A percentile compares a stretch with the other conserved stretches of the same genome.
Evolutionary conservation across 495 filamentous ascomycete genomes (phyloP).

Genomic region (Aspergillus biplanus): DNA sequence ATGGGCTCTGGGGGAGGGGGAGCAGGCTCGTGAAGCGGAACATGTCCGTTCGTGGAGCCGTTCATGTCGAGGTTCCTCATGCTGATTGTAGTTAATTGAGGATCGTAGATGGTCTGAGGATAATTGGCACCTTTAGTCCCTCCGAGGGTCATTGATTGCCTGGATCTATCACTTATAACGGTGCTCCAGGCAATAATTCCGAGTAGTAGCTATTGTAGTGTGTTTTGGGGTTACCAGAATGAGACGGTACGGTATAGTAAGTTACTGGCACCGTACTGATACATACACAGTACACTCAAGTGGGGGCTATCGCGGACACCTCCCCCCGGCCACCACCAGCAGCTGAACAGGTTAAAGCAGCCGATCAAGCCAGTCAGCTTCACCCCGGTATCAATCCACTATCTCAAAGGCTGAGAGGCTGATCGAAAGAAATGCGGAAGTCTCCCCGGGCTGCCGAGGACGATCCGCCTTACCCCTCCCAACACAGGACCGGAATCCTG

Average conservation of each 20-base stretch:
- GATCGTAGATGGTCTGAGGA: no score
- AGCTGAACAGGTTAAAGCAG: background rate
- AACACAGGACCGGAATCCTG: background rate
- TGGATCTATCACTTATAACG: no score
- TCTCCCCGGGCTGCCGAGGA: background rate
- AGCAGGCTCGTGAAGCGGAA: background rate
- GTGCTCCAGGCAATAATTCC: no score
- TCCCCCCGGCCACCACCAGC: no score
- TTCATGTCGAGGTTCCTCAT: slow-evolving; percentile 7
- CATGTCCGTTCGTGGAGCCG: slow-evolving; percentile 1
- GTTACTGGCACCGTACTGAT: no score
- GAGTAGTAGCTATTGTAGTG: background rate
- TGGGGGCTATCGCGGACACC: no score
- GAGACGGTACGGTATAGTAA: no score
- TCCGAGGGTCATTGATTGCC: no score
- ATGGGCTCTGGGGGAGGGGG: slow-evolving; percentile 34
- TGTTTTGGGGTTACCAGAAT: background rate
- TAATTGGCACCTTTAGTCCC: no score
- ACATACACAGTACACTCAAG: no score
- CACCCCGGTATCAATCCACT: background rate
- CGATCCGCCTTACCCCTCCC: background rate
- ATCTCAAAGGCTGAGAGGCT: background rate
- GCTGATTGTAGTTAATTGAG: background rate
- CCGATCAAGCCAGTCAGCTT: background rate
- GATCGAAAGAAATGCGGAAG: background rate